Evolutionary conservation across 371 early-diverging fungal species (phyloP), one percentile per base, ranked within the genome.

Genomic region (Rhizopus stolonifer): DNA sequence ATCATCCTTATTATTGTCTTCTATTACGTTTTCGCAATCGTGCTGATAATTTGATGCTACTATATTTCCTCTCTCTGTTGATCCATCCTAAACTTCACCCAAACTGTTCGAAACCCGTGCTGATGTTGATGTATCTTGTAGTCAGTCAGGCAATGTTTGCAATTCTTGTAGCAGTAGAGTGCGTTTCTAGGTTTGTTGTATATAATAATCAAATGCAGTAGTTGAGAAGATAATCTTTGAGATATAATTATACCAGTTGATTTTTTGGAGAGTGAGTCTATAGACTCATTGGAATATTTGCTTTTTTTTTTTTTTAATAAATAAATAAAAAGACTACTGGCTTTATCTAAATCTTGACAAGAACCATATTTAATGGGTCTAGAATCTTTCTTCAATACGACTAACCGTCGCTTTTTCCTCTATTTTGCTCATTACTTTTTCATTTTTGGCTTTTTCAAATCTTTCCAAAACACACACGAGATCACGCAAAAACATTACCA

Each of bases 201-300:
- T 38, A 38, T 38, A 17, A 29, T 29, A 29, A 29, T 29, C 29
- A 29, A 29, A 10, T 29, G 38, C 38, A 38, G 17, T 38, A 8
- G 38, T 38, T 38, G 38, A 38, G 17, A n/a, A 38, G n/a, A 38
- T 38, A 38, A 17, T 38, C 38, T n/a, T n/a, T 38, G 17, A n/a
- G 17, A 38, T 13, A 38, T 38, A 38, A 38, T 29, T 29, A 29
- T 4, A 29, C 29, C 29, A 29, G 29, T 29, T 29, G 29, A 29
- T 29, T 29, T 29, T 29, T 29, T 29, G 29, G 10, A 29, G 29
- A 29, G 29, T 29, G 29, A 29, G 10, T 29, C 10, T 4, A 29
- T 10, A 29, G 29, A 29, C 29, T 29, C 10, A 29, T 10, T 29
- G n/a, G 29, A 29, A 29, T 29, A 29, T 29, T 29, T 29, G 10